Percentiles rank a stretch among this genome's conserved stretches.
Evolutionary conservation across 176 grass and related monocot species (phyloP).

Genomic region (Rhynchospora breviuscula): DNA sequence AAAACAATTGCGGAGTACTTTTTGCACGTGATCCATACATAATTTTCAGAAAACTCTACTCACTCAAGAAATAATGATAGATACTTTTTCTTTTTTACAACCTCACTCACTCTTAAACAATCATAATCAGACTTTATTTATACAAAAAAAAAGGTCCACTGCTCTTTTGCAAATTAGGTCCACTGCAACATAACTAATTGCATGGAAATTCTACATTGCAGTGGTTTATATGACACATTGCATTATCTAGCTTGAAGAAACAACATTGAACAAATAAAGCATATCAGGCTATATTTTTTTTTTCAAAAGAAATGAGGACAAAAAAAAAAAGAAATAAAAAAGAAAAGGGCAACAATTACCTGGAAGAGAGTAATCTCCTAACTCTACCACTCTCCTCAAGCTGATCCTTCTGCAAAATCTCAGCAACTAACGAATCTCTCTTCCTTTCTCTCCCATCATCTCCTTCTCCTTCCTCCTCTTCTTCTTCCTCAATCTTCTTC

Average conservation of each 20-base stretch:
- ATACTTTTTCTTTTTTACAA: neutral
- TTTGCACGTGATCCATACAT: neutral
- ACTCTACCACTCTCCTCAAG: slow-evolving; percentile 70
- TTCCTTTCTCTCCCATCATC: slow-evolving; percentile 31
- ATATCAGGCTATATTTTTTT: neutral
- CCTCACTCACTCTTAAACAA: neutral
- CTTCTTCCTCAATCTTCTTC: slow-evolving; percentile 46
- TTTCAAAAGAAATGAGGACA: neutral
- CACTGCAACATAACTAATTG: neutral
- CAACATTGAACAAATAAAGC: neutral
- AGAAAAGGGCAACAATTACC: slow-evolving; percentile 30
- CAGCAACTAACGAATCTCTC: slow-evolving; percentile 48
- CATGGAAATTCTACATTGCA: neutral
- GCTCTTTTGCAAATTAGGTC: no score
- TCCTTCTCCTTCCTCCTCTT: slow-evolving; percentile 30
- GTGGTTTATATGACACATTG: no score
- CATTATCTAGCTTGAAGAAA: neutral
- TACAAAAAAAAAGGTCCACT: no score
- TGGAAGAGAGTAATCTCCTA: slow-evolving; percentile 44
- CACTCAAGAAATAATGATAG: neutral
- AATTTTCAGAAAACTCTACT: neutral
- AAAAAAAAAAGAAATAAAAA: neutral
- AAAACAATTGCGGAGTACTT: neutral
- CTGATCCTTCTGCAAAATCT: slow-evolving; percentile 61
- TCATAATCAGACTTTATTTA: neutral